These are phyloP conservation scores for Coemansia sp. DNA, from an alignment of 192 early-diverging fungal genomes.

Conservation along the genomic window DNA sequence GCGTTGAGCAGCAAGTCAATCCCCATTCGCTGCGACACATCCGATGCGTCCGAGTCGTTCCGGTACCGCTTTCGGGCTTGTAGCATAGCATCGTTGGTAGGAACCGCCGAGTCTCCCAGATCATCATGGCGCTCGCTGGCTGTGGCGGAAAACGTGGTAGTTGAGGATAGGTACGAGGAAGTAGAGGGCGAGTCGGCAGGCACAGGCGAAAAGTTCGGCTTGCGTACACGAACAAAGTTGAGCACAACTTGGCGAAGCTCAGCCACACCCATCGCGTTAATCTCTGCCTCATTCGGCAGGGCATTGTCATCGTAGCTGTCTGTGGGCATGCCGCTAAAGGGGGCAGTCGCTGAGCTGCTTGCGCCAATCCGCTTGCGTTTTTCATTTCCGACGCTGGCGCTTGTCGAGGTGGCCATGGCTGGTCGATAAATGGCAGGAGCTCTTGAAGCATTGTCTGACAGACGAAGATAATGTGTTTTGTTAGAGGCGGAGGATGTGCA, in stretches of 20 bases:
- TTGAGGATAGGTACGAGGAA: slow-evolving; percentile 14
- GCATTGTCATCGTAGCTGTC: slow-evolving; percentile 5
- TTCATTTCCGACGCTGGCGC: slow-evolving; percentile 17
- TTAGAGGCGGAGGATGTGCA: background rate
- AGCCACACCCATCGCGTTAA: slow-evolving; percentile 48
- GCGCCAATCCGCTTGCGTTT: slow-evolving; percentile 9
- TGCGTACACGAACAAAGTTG: slow-evolving; percentile 26
- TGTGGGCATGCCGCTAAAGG: background rate
- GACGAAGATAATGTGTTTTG: slow-evolving; percentile 4
- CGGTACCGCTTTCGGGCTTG: slow-evolving; percentile 22
- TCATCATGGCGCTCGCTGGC: background rate
- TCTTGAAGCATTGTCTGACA: slow-evolving; percentile 9
- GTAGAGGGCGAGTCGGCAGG: slow-evolving; percentile 29
- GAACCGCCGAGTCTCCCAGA: slow-evolving; percentile 9
- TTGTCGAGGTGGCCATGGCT: slow-evolving; percentile 10
- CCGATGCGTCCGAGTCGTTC: slow-evolving; percentile 15
- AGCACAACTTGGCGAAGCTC: slow-evolving; percentile 35
- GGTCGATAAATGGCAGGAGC: slow-evolving; percentile 16
- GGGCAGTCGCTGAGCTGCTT: background rate
- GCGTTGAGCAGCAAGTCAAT: slow-evolving; percentile 49
- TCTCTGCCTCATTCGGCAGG: slow-evolving; percentile 45
- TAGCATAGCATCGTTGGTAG: background rate
- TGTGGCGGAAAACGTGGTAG: background rate
- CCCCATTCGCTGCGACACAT: slow-evolving; percentile 31
- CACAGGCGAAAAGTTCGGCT: slow-evolving; percentile 9